These are phyloP conservation scores for Scleroderma bovista DNA, from an alignment of 768 basidiomycete species.

Conservation along the genomic window DNA sequence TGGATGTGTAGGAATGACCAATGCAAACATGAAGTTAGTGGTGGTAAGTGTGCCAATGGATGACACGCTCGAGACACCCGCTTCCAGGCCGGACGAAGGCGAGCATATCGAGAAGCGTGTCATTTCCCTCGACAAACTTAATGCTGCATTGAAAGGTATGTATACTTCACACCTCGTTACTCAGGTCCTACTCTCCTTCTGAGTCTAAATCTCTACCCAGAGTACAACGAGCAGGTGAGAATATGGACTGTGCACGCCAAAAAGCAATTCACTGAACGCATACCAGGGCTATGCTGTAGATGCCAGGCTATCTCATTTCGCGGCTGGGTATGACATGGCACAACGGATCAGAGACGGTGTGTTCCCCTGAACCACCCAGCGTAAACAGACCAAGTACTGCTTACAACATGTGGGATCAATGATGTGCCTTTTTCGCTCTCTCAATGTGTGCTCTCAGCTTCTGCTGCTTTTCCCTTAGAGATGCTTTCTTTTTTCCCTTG, in stretches of 20 bases:
- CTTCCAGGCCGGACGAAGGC: conserved; percentile 76
- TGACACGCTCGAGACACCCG: conserved; percentile 62
- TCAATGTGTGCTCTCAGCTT: conserved; percentile 74
- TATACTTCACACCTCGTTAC: no score
- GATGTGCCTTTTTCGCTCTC: conserved; percentile 49
- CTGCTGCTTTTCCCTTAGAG: conserved; percentile 75
- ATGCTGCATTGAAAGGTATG: conserved; percentile 61
- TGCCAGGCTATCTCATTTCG: conserved; percentile 73
- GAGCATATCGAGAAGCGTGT: conserved; percentile 77
- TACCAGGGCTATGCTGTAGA: conserved; percentile 62
- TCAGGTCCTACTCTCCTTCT: not conserved
- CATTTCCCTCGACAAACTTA: conserved; percentile 61
- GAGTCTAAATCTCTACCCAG: conserved; percentile 28
- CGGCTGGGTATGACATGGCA: conserved; percentile 60
- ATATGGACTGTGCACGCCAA: not conserved
- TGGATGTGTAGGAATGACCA: conserved; percentile 89
- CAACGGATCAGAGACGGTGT: conserved; percentile 29
- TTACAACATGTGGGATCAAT: conserved; percentile 10
- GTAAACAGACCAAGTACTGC: not conserved
- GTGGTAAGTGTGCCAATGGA: conserved; percentile 62
- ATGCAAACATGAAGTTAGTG: conserved; percentile 87
- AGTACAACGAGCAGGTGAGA: conserved; percentile 53
- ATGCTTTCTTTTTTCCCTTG: conserved; percentile 79
- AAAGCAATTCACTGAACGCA: not conserved
- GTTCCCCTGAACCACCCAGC: conserved; percentile 10